Evolutionary conservation across 23 red algal species (phyloP), one percentile per base, ranked within the genome.

Genomic region (Gracilariopsis chorda): DNA sequence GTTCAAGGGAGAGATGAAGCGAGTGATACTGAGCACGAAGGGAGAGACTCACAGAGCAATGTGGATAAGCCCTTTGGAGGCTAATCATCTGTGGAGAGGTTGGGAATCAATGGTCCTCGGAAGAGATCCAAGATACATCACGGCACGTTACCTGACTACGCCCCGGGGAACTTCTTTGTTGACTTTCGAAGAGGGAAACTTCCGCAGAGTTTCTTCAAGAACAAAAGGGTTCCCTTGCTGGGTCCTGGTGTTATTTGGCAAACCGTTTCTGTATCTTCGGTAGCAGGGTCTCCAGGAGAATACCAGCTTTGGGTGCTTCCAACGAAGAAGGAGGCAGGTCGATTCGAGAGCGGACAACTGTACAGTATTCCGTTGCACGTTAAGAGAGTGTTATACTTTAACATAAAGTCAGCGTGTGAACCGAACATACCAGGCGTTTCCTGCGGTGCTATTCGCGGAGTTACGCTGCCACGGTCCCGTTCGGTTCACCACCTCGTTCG

Each of bases 271-370:
- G 63, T 91, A 9, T 82, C 88, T 40, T 53, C 48, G 13, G 88
- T 83, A 6, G 39, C 41, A 41, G 81, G 45, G 44, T 58, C 47
- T 41, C 79, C 80, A 53, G 91, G 91, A 58, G 79, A 94, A 47
- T 94, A 61, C 45, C 47, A 58, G 47, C 42, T 94, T 4, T 94
- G 91, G 91, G 90, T 93, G 1, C 72, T 94, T 17, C 91, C 91
- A 20, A 68, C 80, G 24, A 55, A 77, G 36, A 84, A 85, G 46
- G 73, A 56, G n/a, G 65, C 42, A 43, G 46, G 27, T 14, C 30
- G n/a, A 21, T 77, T 52, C 51, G 91, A 59, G 47, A 65, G 69
- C 40, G 91, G 91, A 0, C 61, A 94, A 29, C 36, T 94, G 17
- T 51, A 86, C 28, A 49, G 80, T 17, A 65, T 94, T 23, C 91